Percentiles rank a stretch among this genome's conserved stretches.
phyloP scores from a whole-genome alignment of 495 filamentous ascomycete genomes.

The Penicillium riverlandense region DNA sequence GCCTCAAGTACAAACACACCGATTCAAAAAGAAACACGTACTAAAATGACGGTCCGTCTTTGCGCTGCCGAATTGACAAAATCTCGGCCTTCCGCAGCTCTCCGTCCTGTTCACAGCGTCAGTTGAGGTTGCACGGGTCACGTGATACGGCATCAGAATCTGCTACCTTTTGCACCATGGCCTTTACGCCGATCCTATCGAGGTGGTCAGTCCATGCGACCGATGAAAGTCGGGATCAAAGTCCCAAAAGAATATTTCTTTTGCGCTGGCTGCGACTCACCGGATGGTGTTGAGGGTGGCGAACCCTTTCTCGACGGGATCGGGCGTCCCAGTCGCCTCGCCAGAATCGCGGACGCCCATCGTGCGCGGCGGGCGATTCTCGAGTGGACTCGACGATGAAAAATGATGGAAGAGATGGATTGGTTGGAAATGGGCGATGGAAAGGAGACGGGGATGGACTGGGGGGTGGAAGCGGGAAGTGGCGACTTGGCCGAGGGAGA shows the following conservation, averaged over 20 bases:
- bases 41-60: slow-evolving; percentile 81
- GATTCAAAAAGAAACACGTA: slow-evolving; percentile 20
- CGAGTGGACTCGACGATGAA: neutral
- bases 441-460: too few relatives aligned
- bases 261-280: slow-evolving; percentile 33
- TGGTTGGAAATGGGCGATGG: too few relatives aligned
- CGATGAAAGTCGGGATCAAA: slow-evolving; percentile 25
- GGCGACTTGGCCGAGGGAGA: too few relatives aligned
- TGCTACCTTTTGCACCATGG: slow-evolving; percentile 60
- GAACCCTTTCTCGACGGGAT: slow-evolving; percentile 65
- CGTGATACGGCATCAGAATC: slow-evolving; percentile 26
- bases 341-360: slow-evolving; percentile 45
- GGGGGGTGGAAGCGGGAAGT: too few relatives aligned
- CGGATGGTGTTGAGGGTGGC: slow-evolving; percentile 72
- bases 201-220: slow-evolving; percentile 37
- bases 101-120: slow-evolving; percentile 52
- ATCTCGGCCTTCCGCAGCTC: slow-evolving; percentile 89
- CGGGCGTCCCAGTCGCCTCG: slow-evolving; percentile 48
- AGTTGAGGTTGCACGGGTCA: slow-evolving; percentile 19
- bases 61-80: slow-evolving; percentile 75
- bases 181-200: slow-evolving; percentile 64
- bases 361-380: slow-evolving; percentile 4
- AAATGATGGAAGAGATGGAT: slow-evolving; percentile 13
- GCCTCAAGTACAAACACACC: neutral
- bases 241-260: neutral